Percentiles rank a stretch among this genome's conserved stretches.
These are phyloP conservation scores for Allium cepa DNA, from an alignment of 106 monocot genomes.

Conservation along the genomic window DNA sequence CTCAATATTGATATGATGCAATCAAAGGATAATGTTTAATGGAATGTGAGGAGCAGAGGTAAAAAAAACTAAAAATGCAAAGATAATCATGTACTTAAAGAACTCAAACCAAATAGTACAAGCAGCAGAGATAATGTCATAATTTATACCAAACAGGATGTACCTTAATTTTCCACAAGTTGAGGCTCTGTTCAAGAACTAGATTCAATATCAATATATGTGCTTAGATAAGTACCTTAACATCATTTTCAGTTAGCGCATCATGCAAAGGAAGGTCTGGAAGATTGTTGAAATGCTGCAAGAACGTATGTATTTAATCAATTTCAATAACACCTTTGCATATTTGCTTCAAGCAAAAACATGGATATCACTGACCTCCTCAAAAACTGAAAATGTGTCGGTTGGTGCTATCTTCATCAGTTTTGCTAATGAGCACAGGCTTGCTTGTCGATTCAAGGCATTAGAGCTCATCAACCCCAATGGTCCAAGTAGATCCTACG, in stretches of 20 bases:
- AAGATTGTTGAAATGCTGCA: constrained; percentile 56
- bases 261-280: constrained; percentile 57
- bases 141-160: too few relatives aligned
- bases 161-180: too few relatives aligned
- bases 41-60: too few relatives aligned
- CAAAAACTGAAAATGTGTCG: constrained; percentile 72
- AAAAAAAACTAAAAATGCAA: too few relatives aligned
- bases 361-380: constrained; percentile 32
- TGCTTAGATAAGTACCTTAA: constrained; percentile 48
- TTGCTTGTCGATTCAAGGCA: constrained; percentile 37
- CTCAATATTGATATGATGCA: too few relatives aligned
- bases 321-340: too few relatives aligned
- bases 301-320: not conserved
- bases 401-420: constrained; percentile 76
- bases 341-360: too few relatives aligned
- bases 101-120: too few relatives aligned
- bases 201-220: not conserved
- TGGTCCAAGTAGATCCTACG: constrained; percentile 70
- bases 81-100: too few relatives aligned
- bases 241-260: constrained; percentile 66
- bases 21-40: too few relatives aligned
- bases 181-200: too few relatives aligned
- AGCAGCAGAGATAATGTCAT: too few relatives aligned
- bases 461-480: constrained; percentile 64
- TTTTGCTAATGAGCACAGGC: constrained; percentile 54